Conservation (phyloP, 495 filamentous ascomycete species). For the Hypoxylon crocopeplum region DNA sequence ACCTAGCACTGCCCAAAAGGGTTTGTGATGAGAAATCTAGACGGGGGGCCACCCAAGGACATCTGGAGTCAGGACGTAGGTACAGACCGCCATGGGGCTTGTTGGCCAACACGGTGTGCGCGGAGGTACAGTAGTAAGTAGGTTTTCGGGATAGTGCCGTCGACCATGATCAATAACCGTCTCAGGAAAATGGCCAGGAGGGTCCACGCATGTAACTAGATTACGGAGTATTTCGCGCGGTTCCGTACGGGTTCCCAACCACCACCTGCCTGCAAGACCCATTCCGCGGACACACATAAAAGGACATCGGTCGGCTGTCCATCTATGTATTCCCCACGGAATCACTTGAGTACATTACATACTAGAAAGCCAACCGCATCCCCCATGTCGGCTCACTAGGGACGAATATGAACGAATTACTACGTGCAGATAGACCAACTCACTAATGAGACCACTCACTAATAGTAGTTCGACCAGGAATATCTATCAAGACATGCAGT, state of each 20-base stretch:
- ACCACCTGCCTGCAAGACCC: conserved; percentile 20
- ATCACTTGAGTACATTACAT: neutral
- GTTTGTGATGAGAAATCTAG: no score
- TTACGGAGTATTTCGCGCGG: conserved; percentile 27
- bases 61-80: no score
- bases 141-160: conserved; percentile 24
- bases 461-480: neutral
- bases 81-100: no score
- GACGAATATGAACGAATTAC: conserved; percentile 22
- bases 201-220: conserved; percentile 6
- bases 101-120: conserved; percentile 6
- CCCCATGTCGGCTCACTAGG: conserved; percentile 12
- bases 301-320: conserved; percentile 16
- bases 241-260: conserved; percentile 25
- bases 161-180: conserved; percentile 13
- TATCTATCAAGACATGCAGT: neutral
- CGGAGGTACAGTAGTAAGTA: conserved; percentile 11
- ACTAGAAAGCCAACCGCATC: conserved; percentile 1
- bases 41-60: no score
- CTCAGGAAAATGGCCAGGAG: conserved; percentile 14
- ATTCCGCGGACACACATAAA: conserved; percentile 21
- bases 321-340: conserved; percentile 21
- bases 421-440: no score
- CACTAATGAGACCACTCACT: conserved; percentile 6
- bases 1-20: conserved; percentile 5